A percentile compares a stretch with the other conserved stretches of the same genome.
Evolutionary conservation across 2,329 filamentous ascomycete genomes (phyloP).

Genomic region (Chalara sp.): DNA sequence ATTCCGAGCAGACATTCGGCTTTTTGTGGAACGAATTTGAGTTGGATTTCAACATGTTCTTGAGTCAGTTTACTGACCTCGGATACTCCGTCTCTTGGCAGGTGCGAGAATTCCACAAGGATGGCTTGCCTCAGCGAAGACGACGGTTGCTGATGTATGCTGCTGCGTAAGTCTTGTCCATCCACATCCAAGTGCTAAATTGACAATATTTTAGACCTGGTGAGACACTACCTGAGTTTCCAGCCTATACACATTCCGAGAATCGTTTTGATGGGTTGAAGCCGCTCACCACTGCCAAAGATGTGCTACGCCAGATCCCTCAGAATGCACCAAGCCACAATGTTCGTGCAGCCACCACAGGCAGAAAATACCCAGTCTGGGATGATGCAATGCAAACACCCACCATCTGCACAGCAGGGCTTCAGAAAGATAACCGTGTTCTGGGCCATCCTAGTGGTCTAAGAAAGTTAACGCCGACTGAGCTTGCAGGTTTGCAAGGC

Average conservation of each 20-base stretch:
- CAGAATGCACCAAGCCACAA: conserved; percentile 34
- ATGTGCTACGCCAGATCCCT: conserved; percentile 18
- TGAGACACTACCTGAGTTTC: conserved; percentile 60
- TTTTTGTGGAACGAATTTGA: conserved; percentile 34
- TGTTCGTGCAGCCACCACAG: conserved; percentile 4
- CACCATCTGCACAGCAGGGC: conserved; percentile 54
- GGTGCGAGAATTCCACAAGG: conserved; percentile 43
- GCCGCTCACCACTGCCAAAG: conserved; percentile 36
- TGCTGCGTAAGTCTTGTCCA: conserved; percentile 24
- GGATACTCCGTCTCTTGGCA: conserved; percentile 67
- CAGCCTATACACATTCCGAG: conserved; percentile 49
- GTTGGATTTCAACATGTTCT: conserved; percentile 29
- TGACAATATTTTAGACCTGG: neutral
- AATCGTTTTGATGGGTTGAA: conserved; percentile 29
- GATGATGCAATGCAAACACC: conserved; percentile 37
- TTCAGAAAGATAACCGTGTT: conserved; percentile 37
- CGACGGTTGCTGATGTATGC: conserved; percentile 47
- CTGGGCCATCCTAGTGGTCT: conserved; percentile 54
- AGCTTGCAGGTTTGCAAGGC: conserved; percentile 61
- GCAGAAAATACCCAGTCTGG: conserved; percentile 28
- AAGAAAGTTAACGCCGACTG: conserved; percentile 57
- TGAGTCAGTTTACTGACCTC: conserved; percentile 54
- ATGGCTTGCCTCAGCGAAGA: conserved; percentile 13
- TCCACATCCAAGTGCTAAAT: neutral
- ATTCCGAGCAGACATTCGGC: conserved; percentile 71